phyloP scores from a whole-genome alignment of 2,329 filamentous ascomycete genomes.

The Elsinoe perseae region DNA sequence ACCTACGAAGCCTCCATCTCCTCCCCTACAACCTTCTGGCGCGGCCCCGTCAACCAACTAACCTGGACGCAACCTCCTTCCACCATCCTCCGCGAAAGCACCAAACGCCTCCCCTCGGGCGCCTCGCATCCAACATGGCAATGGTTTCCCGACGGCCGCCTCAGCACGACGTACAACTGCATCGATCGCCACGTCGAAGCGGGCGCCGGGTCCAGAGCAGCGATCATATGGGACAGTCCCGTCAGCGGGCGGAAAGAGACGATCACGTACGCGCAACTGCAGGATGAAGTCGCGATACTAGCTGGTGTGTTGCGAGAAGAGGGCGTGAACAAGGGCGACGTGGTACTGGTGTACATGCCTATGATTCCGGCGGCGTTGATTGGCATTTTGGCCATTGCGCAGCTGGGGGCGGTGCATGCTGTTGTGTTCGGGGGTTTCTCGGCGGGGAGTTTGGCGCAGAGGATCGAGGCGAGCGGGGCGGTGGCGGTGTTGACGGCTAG shows the following conservation, averaged over 20 bases:
- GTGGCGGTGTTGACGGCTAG: slow-evolving; percentile 76
- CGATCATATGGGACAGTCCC: slow-evolving; percentile 82
- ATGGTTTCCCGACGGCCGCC: slow-evolving; percentile 84
- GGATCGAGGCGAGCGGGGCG: slow-evolving; percentile 75
- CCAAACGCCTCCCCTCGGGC: slow-evolving; percentile 56
- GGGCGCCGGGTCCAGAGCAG: slow-evolving; percentile 64
- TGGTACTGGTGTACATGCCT: slow-evolving; percentile 91
- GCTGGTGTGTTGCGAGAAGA: slow-evolving; percentile 76
- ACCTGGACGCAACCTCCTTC: slow-evolving; percentile 73
- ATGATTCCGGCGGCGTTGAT: slow-evolving; percentile 90
- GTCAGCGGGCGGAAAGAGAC: slow-evolving; percentile 66
- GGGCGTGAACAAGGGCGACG: slow-evolving; percentile 74
- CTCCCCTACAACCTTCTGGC: slow-evolving; percentile 32
- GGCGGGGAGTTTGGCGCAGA: slow-evolving; percentile 69
- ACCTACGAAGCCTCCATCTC: slow-evolving; percentile 29
- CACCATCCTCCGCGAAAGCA: slow-evolving; percentile 50
- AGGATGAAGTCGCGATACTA: slow-evolving; percentile 71
- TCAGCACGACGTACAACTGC: slow-evolving; percentile 88
- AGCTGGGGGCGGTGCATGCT: slow-evolving; percentile 79
- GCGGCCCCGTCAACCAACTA: slow-evolving; percentile 54
- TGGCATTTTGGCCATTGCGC: slow-evolving; percentile 71
- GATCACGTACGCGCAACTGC: slow-evolving; percentile 66
- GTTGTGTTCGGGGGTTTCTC: slow-evolving; percentile 94
- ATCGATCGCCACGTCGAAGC: slow-evolving; percentile 78
- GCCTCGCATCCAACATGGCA: slow-evolving; percentile 68